Percentiles rank a stretch among this genome's conserved stretches.
Evolutionary conservation across 768 basidiomycete genomes (phyloP).

Genomic region (Leccinum boreale): DNA sequence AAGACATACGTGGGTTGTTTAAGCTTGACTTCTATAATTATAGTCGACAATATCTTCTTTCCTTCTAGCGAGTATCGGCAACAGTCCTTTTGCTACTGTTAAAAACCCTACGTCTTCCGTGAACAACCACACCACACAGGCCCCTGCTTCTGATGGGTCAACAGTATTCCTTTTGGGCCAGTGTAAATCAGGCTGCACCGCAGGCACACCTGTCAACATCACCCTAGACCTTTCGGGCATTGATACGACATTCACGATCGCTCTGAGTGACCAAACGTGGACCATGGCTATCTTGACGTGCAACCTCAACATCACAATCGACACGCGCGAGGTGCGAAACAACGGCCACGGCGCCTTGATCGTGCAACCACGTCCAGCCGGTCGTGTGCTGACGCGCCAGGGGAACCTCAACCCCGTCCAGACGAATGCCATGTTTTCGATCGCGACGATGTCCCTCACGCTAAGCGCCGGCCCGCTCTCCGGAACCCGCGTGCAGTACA

Average conservation of each 20-base stretch:
- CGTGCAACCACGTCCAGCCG: slow-evolving; percentile 16
- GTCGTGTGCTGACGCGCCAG: slow-evolving; percentile 12
- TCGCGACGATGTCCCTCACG: slow-evolving; percentile 13
- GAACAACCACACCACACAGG: slow-evolving; percentile 23
- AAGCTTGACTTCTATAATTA: not conserved
- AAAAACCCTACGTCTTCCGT: slow-evolving; percentile 7
- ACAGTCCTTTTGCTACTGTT: slow-evolving; percentile 2
- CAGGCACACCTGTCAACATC: not conserved
- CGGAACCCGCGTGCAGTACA: not conserved
- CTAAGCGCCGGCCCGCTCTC: not conserved
- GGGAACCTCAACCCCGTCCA: slow-evolving; percentile 25
- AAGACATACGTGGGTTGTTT: slow-evolving; percentile 7
- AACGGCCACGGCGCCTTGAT: slow-evolving; percentile 14
- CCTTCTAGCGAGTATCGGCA: not conserved
- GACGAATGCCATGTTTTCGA: slow-evolving; percentile 23
- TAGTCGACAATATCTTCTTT: not conserved
- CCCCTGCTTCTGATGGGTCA: slow-evolving; percentile 18
- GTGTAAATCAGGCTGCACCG: slow-evolving; percentile 19
- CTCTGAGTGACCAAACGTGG: slow-evolving; percentile 18
- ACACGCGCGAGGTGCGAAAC: slow-evolving; percentile 28
- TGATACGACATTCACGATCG: slow-evolving; percentile 10
- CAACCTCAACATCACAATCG: slow-evolving; percentile 19
- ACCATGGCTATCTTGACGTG: slow-evolving; percentile 21
- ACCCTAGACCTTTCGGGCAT: slow-evolving; percentile 15
- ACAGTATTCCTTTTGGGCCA: slow-evolving; percentile 19